A percentile compares a stretch with the other conserved stretches of the same genome.
phyloP scores from a whole-genome alignment of 164 flowering plant genomes.

The Dillenia suffruticosa region DNA sequence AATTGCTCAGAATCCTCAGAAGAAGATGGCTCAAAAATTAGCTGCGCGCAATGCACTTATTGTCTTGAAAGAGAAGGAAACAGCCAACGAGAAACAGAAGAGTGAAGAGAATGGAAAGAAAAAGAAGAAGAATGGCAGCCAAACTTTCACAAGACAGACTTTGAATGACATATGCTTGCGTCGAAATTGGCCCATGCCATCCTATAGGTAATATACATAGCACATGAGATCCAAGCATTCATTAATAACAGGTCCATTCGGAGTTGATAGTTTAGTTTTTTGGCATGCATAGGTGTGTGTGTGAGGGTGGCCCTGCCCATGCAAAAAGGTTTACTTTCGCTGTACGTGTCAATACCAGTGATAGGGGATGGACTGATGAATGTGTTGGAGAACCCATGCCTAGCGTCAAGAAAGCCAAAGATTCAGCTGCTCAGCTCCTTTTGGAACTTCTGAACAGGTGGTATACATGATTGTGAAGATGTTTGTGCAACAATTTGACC shows the following conservation, averaged over 20 bases:
- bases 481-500: too few relatives aligned
- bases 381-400: conserved; percentile 99
- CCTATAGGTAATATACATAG: conserved; percentile 50
- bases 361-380: conserved; percentile 90
- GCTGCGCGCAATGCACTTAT: conserved; percentile 96
- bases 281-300: conserved; percentile 53
- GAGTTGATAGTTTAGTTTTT: not conserved
- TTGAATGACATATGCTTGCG: conserved; percentile 92
- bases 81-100: conserved; percentile 42
- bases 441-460: conserved; percentile 70
- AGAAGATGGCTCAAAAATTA: conserved; percentile 99
- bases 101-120: conserved; percentile 51
- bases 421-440: conserved; percentile 87
- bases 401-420: conserved; percentile 96
- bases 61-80: conserved; percentile 78
- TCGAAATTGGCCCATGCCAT: conserved; percentile 98
- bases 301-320: conserved; percentile 98
- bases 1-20: conserved; percentile 88
- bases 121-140: conserved; percentile 70
- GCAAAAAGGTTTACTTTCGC: conserved; percentile 92
- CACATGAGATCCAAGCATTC: not conserved
- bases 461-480: conserved; percentile 30
- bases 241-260: not conserved
- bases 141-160: conserved; percentile 87
- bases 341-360: conserved; percentile 82